Evolutionary conservation across 2,329 filamentous ascomycete species (phyloP).

Genomic region (Amylocarpus encephaloides): DNA sequence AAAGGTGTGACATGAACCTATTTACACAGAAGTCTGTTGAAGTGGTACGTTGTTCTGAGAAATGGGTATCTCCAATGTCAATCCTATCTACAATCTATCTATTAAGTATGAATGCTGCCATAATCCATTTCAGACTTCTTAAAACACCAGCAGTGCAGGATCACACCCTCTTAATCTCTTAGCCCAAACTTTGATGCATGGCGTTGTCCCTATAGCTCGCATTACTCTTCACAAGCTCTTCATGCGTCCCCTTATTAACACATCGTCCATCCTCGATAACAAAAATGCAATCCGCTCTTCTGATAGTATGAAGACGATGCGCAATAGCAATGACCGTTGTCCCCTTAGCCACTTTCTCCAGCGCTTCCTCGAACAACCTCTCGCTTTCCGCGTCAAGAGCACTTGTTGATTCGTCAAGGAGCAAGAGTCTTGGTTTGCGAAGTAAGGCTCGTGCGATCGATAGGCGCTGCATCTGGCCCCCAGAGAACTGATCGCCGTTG

Average conservation of each 20-base stretch:
- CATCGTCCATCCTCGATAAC: constrained; percentile 48
- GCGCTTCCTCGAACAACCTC: constrained; percentile 56
- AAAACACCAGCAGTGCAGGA: background rate
- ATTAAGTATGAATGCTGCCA: background rate
- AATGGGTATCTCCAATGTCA: no score
- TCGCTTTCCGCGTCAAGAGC: constrained; percentile 69
- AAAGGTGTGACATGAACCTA: background rate
- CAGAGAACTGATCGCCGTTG: constrained; percentile 66
- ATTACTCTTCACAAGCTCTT: constrained; percentile 45
- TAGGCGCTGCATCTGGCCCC: constrained; percentile 72
- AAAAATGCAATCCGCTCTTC: constrained; percentile 51
- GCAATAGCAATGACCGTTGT: constrained; percentile 55
- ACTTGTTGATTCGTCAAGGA: constrained; percentile 78
- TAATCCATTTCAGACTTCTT: background rate
- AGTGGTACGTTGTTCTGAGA: background rate
- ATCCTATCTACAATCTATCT: no score
- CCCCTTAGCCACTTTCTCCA: constrained; percentile 49
- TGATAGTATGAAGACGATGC: constrained; percentile 50
- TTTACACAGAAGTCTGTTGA: background rate
- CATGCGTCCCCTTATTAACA: constrained; percentile 46
- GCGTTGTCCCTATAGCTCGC: constrained; percentile 45
- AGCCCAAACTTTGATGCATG: constrained; percentile 36
- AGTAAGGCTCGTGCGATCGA: constrained; percentile 72
- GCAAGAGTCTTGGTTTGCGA: constrained; percentile 62
- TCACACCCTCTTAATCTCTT: background rate